A percentile compares a stretch with the other conserved stretches of the same genome.
phyloP scores from a whole-genome alignment of 208 protist species.

The Leishmania martiniquensis region DNA sequence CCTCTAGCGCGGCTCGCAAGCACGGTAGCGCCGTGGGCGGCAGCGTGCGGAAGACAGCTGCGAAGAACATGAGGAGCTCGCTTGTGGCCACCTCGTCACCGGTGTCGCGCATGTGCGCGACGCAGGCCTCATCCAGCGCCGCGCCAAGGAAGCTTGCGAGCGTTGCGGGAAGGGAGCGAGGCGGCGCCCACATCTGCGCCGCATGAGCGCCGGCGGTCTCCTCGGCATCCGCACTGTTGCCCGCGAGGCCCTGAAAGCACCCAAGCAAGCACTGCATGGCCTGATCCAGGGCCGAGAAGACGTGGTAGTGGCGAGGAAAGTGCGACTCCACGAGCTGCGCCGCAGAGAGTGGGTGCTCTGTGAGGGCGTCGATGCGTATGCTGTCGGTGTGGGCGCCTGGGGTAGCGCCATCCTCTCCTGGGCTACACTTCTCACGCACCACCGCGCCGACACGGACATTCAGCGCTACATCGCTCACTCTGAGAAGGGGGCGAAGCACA shows the following conservation, averaged over 20 bases:
- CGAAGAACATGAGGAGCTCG: slow-evolving; percentile 63
- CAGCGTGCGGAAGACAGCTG: slow-evolving; percentile 37
- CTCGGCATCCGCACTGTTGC: neutral
- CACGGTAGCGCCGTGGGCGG: slow-evolving; percentile 22
- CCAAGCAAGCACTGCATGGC: slow-evolving; percentile 26
- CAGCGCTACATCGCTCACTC: slow-evolving; percentile 15
- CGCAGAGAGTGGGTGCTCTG: neutral
- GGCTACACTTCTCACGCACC: slow-evolving; percentile 37
- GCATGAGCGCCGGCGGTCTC: neutral
- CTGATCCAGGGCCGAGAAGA: slow-evolving; percentile 39
- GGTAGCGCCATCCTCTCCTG: slow-evolving; percentile 2
- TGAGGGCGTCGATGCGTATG: slow-evolving; percentile 8
- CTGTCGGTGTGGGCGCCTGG: neutral
- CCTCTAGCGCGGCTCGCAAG: slow-evolving; percentile 22
- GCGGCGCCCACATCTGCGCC: neutral
- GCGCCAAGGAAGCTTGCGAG: slow-evolving; percentile 14
- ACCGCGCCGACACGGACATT: slow-evolving; percentile 35
- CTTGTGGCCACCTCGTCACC: slow-evolving; percentile 30
- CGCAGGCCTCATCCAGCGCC: slow-evolving; percentile 18
- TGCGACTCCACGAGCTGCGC: slow-evolving; percentile 28
- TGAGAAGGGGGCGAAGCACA: slow-evolving; percentile 27
- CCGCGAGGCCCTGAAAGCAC: slow-evolving; percentile 8
- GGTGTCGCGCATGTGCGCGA: slow-evolving; percentile 5
- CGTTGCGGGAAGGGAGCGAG: neutral
- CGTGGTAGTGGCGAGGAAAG: slow-evolving; percentile 46